Evolutionary conservation across 2,329 filamentous ascomycete genomes (phyloP).

Genomic region (Dactylella cylindrospora): DNA sequence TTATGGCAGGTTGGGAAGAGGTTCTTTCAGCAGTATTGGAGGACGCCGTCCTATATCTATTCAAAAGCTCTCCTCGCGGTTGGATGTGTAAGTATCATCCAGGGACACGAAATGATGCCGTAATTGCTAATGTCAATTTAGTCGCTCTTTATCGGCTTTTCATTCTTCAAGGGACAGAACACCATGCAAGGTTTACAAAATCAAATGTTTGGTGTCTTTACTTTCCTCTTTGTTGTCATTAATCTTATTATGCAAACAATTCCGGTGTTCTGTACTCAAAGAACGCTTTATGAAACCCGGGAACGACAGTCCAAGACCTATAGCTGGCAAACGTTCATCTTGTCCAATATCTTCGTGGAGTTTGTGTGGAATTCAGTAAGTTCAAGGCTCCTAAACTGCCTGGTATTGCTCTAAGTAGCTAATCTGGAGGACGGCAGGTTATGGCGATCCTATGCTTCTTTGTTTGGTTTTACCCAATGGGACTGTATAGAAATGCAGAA

Average conservation of each 20-base stretch:
- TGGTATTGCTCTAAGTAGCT: background rate
- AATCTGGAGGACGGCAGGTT: constrained; percentile 60
- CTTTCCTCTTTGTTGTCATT: constrained; percentile 77
- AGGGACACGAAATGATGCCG: background rate
- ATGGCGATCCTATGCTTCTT: constrained; percentile 77
- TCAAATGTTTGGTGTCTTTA: constrained; percentile 83
- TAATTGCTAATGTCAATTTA: constrained; percentile 39
- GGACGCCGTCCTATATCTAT: constrained; percentile 85
- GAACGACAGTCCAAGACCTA: constrained; percentile 83
- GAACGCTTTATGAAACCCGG: constrained; percentile 78
- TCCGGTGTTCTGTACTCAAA: constrained; percentile 80
- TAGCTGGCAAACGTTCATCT: constrained; percentile 80
- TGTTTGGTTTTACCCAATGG: constrained; percentile 83
- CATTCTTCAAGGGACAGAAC: constrained; percentile 71
- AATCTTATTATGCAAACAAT: constrained; percentile 77
- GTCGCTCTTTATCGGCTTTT: constrained; percentile 78
- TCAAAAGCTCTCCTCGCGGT: constrained; percentile 72
- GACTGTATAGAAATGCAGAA: constrained; percentile 69
- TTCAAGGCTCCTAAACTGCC: no score
- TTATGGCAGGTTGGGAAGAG: constrained; percentile 67
- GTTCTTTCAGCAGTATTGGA: constrained; percentile 90
- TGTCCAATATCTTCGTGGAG: constrained; percentile 79
- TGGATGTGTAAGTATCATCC: constrained; percentile 53
- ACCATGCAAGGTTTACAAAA: constrained; percentile 78
- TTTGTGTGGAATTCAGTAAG: constrained; percentile 61